Evolutionary conservation across 495 filamentous ascomycete genomes (phyloP).

Genomic region (Aspergillus homomorphus): DNA sequence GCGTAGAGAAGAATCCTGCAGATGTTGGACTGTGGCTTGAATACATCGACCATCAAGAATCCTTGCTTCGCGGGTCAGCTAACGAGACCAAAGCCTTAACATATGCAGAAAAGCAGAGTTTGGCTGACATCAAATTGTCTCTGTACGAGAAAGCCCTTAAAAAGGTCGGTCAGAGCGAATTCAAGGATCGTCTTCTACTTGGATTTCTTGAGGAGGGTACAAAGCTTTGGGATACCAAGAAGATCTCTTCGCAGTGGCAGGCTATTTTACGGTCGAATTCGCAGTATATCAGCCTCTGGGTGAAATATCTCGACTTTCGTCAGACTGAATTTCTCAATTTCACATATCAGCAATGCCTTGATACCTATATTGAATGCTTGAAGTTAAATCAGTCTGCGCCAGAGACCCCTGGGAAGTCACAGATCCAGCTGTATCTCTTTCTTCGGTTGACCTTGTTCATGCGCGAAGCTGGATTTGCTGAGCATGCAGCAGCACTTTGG

Average conservation of each 20-base stretch:
- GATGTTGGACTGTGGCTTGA: conserved; percentile 71
- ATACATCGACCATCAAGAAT: conserved; percentile 72
- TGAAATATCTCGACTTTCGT: conserved; percentile 68
- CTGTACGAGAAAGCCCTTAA: conserved; percentile 77
- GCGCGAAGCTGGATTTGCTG: conserved; percentile 75
- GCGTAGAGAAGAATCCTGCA: conserved; percentile 58
- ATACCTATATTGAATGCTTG: conserved; percentile 56
- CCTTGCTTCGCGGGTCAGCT: conserved; percentile 46
- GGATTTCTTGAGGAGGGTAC: conserved; percentile 69
- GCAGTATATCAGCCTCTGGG: conserved; percentile 64
- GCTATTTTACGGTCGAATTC: conserved; percentile 55
- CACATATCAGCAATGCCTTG: conserved; percentile 60
- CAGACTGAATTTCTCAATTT: conserved; percentile 69
- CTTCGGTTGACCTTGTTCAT: conserved; percentile 71
- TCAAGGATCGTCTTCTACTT: conserved; percentile 55
- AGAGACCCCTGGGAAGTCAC: conserved; percentile 24
- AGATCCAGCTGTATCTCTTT: conserved; percentile 67
- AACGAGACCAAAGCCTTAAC: conserved; percentile 45
- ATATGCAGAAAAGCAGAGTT: conserved; percentile 58
- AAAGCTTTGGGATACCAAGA: conserved; percentile 67
- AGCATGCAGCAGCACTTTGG: conserved; percentile 76
- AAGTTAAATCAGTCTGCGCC: conserved; percentile 39
- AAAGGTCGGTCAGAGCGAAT: conserved; percentile 43
- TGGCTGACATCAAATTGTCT: conserved; percentile 74
- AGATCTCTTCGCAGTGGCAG: conserved; percentile 62